Conservation (phyloP, 2,329 filamentous ascomycete species). For the Colletotrichum tropicale region DNA sequence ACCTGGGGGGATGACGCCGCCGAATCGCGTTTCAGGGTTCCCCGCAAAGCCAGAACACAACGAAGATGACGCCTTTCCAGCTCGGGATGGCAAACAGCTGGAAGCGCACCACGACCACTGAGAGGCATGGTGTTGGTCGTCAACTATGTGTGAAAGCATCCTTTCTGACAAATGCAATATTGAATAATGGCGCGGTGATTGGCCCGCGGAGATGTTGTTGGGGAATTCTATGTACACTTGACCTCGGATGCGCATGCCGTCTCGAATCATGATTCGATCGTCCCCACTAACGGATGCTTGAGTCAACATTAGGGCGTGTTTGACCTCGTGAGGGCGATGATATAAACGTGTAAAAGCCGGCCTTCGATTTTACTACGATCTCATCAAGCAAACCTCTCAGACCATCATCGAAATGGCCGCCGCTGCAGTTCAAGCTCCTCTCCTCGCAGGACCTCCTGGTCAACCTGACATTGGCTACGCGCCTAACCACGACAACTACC, state of each 20-base stretch:
- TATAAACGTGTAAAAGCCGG: neutral
- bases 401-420: slow-evolving; percentile 23
- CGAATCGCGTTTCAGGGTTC: slow-evolving; percentile 4
- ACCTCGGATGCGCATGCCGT: neutral
- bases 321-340: neutral
- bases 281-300: neutral
- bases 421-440: slow-evolving; percentile 15
- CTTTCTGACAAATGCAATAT: slow-evolving; percentile 2
- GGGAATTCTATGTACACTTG: neutral
- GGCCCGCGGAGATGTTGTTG: neutral
- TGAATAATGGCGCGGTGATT: neutral
- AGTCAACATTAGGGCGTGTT: neutral
- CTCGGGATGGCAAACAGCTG: neutral
- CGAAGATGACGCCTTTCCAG: slow-evolving; percentile 5
- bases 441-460: slow-evolving; percentile 33
- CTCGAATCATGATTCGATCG: neutral
- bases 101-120: neutral
- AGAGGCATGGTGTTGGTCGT: neutral
- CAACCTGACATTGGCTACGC: slow-evolving; percentile 65
- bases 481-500: slow-evolving; percentile 58
- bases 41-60: neutral
- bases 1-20: neutral
- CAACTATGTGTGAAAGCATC: too few relatives aligned
- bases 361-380: neutral
- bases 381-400: neutral